Evolutionary conservation across 2,329 filamentous ascomycete genomes (phyloP), one percentile per base, ranked within the genome.

Genomic region (Westerdykella ornata): DNA sequence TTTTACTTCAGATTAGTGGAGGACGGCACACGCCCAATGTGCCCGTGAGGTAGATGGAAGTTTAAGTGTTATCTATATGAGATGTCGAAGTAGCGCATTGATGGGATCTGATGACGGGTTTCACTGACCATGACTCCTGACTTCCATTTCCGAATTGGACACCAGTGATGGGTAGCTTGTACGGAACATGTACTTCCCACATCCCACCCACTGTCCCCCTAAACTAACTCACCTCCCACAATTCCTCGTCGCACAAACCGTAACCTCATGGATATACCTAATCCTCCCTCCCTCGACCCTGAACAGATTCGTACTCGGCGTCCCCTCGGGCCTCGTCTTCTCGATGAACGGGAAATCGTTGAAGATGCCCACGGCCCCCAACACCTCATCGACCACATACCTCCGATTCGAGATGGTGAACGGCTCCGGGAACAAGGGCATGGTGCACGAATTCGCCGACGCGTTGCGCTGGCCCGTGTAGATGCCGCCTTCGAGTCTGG

Each of bases 271-370:
- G 43, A 59, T 55, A 42, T 56, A 57, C 35, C 54, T 40, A 45
- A 59, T 56, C 45, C 30, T 37, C 3, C 56, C 54, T 3, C 45
- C 48, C 26, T 57, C 56, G 0, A 59, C 47, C 34, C 54, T 48
- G 7, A 59, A 14, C 16, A 56, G 44, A 35, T 59, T 56, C 5
- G 36, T 52, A 34, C 48, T 52, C 9, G 42, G n/a, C n/a, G 53
- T 57, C 2, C 51, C 53, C 30, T 59, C 44, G 13, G 53, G 53
- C 43, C 44, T 56, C 16, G 40, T 45, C 40, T 35, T 42, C 41
- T 59, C 56, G 35, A 59, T 54, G 36, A 59, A 59, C 17, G 55
- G 55, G 34, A 59, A 59, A 31, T 59, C 48, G 36, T 57, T 51
- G 17, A 59, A 49, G 12, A 59, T 50, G 17, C 38, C 50, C 33